Percentiles rank a stretch among this genome's conserved stretches.
These are phyloP conservation scores for Spizellomyces punctatus DNA, from an alignment of 192 early-diverging fungal genomes.

Conservation along the genomic window DNA sequence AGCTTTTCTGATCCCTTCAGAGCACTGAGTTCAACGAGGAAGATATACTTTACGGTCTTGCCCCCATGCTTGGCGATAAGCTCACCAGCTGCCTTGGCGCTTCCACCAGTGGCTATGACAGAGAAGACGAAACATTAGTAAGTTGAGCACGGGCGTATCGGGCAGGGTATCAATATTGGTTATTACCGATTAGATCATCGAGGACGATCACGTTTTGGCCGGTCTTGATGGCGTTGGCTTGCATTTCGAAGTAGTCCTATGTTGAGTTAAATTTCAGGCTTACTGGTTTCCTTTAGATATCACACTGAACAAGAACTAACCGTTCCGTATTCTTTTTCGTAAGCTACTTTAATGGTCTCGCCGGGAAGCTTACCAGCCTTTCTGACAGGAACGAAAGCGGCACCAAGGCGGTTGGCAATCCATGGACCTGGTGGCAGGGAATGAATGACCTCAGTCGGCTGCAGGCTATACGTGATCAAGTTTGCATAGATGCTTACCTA, in stretches of 20 bases:
- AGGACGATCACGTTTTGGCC: slow-evolving; percentile 89
- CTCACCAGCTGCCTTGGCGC: slow-evolving; percentile 80
- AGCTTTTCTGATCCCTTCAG: slow-evolving; percentile 81
- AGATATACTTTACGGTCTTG: slow-evolving; percentile 80
- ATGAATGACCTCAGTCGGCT: slow-evolving; percentile 30
- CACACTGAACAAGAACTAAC: background rate
- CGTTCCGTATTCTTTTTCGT: slow-evolving; percentile 93
- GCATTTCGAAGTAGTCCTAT: slow-evolving; percentile 93
- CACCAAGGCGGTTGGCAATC: slow-evolving; percentile 83
- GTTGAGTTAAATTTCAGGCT: background rate
- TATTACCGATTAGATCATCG: slow-evolving; percentile 93
- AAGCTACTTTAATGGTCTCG: slow-evolving; percentile 65
- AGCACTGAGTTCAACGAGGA: slow-evolving; percentile 87
- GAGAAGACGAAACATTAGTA: background rate
- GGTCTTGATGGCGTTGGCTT: slow-evolving; percentile 72
- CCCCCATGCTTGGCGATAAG: slow-evolving; percentile 76
- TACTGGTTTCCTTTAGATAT: too few species aligned
- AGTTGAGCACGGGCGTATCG: background rate
- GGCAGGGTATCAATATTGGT: slow-evolving; percentile 16
- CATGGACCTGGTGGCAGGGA: slow-evolving; percentile 57
- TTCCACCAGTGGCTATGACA: slow-evolving; percentile 66
- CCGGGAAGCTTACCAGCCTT: slow-evolving; percentile 98
- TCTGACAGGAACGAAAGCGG: slow-evolving; percentile 91
- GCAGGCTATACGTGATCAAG: background rate
- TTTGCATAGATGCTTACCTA: slow-evolving; percentile 42